Percentiles rank a stretch among this genome's conserved stretches.
phyloP scores from a whole-genome alignment of 768 basidiomycete species.

The Calvatia gigantea region DNA sequence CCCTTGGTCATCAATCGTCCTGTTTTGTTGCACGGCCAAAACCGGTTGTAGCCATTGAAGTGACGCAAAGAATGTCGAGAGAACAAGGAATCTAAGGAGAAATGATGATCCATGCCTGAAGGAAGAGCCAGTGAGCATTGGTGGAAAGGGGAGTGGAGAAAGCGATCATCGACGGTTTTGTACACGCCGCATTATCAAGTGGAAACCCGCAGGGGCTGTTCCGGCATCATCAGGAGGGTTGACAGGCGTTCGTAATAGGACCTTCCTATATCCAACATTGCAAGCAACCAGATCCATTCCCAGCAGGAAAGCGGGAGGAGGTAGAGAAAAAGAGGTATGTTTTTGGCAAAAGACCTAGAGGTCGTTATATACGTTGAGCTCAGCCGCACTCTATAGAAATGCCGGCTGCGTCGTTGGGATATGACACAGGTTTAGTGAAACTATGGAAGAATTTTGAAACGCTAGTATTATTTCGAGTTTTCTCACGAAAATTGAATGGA shows the following conservation, averaged over 20 bases:
- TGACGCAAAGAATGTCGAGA: background rate
- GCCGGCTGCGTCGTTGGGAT: background rate
- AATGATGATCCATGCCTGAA: background rate
- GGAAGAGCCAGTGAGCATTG: conserved; percentile 1
- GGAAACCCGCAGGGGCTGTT: conserved; percentile 1
- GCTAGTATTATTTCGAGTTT: background rate
- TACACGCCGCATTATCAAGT: conserved; percentile 2
- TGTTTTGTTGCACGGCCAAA: conserved; percentile 16
- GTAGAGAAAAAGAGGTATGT: background rate
- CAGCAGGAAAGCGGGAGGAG: too few relatives aligned
- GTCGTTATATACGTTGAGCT: background rate
- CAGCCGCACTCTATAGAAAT: background rate
- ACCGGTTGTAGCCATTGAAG: background rate
- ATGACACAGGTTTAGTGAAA: background rate
- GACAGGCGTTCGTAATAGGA: background rate
- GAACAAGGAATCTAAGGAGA: background rate
- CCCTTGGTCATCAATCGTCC: conserved; percentile 33
- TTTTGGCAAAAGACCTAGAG: background rate
- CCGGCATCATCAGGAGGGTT: conserved; percentile 2
- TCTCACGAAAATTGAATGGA: background rate
- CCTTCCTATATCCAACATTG: background rate
- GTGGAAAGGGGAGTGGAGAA: background rate
- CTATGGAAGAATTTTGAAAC: background rate
- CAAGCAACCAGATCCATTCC: too few relatives aligned
- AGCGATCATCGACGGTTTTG: background rate